Percentiles rank a stretch among this genome's conserved stretches.
Conservation (phyloP, 2,329 filamentous ascomycete genomes). For the Colletotrichum lini region DNA sequence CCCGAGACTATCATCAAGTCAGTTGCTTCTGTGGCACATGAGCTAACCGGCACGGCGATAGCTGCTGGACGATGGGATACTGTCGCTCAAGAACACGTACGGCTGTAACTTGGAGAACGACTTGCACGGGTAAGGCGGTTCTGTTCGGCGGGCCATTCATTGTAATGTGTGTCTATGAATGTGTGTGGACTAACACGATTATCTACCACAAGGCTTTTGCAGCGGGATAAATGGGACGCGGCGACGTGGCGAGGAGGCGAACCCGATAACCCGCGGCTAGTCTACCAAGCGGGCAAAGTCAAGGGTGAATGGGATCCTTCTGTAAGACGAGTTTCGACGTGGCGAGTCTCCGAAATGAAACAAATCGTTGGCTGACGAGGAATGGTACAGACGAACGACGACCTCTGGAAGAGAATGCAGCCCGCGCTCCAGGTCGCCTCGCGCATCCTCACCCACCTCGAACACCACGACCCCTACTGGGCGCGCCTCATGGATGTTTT, state of each 20-base stretch:
- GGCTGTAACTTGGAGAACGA: slow-evolving; percentile 41
- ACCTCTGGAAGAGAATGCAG: slow-evolving; percentile 49
- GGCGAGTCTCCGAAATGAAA: no score
- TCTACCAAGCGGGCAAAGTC: slow-evolving; percentile 45
- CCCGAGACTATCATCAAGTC: no score
- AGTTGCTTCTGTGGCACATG: no score
- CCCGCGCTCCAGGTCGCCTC: slow-evolving; percentile 49
- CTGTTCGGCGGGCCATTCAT: no score
- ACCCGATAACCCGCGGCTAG: slow-evolving; percentile 13
- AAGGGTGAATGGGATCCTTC: slow-evolving; percentile 46
- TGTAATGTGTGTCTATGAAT: not conserved
- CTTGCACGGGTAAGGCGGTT: slow-evolving; percentile 45
- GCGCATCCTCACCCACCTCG: slow-evolving; percentile 42
- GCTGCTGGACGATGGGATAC: slow-evolving; percentile 46
- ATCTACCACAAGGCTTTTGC: slow-evolving; percentile 29
- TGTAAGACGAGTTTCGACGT: slow-evolving; percentile 31
- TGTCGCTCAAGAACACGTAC: slow-evolving; percentile 43
- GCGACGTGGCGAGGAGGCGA: not conserved
- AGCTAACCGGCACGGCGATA: slow-evolving; percentile 4
- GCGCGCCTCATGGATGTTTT: slow-evolving; percentile 45
- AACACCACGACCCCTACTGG: slow-evolving; percentile 44
- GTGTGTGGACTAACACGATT: not conserved
- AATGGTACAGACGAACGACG: slow-evolving; percentile 44
- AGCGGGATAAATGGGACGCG: slow-evolving; percentile 26
- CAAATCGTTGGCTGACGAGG: slow-evolving; percentile 7